Evolutionary conservation across 2,329 filamentous ascomycete species (phyloP).

Genomic region (Mycogone perniciosa): DNA sequence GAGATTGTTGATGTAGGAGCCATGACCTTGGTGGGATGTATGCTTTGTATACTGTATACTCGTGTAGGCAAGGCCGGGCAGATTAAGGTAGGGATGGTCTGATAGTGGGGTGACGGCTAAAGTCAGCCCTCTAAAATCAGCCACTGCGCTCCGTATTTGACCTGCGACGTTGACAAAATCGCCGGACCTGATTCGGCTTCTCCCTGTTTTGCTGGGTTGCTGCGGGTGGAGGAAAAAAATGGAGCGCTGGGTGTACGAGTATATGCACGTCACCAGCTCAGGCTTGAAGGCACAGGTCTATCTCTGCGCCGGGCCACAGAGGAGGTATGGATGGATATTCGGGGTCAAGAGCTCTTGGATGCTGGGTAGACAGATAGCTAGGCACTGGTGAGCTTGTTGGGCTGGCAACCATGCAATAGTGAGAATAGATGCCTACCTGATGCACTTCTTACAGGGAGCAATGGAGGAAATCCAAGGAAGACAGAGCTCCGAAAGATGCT

Average conservation of each 20-base stretch:
- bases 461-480: too few species aligned
- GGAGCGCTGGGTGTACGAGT: too few species aligned
- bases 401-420: too few species aligned
- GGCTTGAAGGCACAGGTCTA: too few species aligned
- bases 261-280: too few species aligned
- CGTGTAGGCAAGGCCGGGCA: not conserved
- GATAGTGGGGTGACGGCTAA: slow-evolving; percentile 12
- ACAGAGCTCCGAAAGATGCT: too few species aligned
- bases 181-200: too few species aligned
- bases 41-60: not conserved
- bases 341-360: not conserved
- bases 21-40: slow-evolving; percentile 19
- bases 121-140: not conserved
- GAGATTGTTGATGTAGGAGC: slow-evolving; percentile 24
- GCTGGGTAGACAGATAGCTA: not conserved
- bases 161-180: too few species aligned
- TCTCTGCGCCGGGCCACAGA: not conserved
- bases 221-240: too few species aligned
- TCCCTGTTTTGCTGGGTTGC: too few species aligned
- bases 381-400: not conserved
- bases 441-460: too few species aligned
- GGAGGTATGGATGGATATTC: not conserved
- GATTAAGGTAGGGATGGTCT: slow-evolving; percentile 1
- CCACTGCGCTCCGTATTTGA: not conserved
- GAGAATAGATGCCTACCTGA: too few species aligned